Base-by-base conservation (phyloP, 2,329 filamentous ascomycete species). In the Fusarium haematococcum region DNA sequence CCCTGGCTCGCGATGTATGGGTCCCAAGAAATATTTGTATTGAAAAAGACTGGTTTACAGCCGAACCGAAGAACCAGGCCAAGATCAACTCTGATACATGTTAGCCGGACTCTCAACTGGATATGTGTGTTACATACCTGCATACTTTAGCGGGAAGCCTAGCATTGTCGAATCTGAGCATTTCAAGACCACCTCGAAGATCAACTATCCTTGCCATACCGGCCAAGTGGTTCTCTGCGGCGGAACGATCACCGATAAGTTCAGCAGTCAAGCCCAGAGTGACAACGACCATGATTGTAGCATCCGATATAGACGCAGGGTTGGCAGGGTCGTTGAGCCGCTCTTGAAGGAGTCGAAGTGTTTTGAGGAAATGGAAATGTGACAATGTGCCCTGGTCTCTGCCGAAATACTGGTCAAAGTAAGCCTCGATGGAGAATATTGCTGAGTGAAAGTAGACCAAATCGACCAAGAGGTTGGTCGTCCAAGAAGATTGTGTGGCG, bases 81-180 rank as follows among this genome's bases (percentile, higher is more conserved):
- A 45, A 76, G 27, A 25, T 76, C 74, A 5, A 76, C 74, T 33
- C 74, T 76, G 7, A 1, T 0, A 4, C 16, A 6, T 9, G 25
- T 63, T 6, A 60, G 58, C 4, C 6, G 25, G 7, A 18, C 7
- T 23, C 23, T n/a, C n/a, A 6, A 18, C 27, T 14, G 25, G 9
- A 27, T 18, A 25, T 9, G 8, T 3, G 0, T 33, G 5, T 13
- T 13, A 45, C 56, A 63, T 6, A 74, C 75, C 75, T 74, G 69
- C 75, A 77, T 0, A 76, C 74, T 10, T 77, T 77, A 30, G 73
- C 69, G 0, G 73, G 75, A 1, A 77, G 16, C 11, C 74, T 68
- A 7, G 70, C 57, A 7, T 74, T 76, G 32, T 73, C 71, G 14
- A 69, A 75, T 7, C 60, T 64, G 2, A 77, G 35, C 57, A 68